Conservation (phyloP, 495 filamentous ascomycete species). For the Lepidopterella palustris region DNA sequence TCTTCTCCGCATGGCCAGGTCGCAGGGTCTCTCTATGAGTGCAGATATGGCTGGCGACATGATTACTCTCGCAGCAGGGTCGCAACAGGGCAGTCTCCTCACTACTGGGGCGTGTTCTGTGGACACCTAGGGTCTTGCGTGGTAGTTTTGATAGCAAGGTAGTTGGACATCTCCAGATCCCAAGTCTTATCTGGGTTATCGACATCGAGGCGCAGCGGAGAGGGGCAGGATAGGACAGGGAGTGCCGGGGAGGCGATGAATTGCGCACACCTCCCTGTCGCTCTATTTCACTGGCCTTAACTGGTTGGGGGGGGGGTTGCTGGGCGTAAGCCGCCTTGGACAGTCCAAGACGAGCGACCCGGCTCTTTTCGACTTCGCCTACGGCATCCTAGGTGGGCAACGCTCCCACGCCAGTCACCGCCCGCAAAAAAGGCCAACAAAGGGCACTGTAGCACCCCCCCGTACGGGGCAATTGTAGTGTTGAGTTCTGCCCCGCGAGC, state of each 20-base stretch:
- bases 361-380: no score
- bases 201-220: background rate
- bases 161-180: conserved; percentile 1
- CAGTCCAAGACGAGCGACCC: background rate
- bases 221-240: background rate
- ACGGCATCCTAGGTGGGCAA: no score
- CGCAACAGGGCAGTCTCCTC: no score
- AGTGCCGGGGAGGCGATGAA: background rate
- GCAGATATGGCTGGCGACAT: background rate
- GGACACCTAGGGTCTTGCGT: no score
- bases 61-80: no score
- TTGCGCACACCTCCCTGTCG: background rate
- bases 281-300: background rate
- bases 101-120: no score
- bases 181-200: background rate
- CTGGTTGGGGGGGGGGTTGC: background rate
- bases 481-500: no score
- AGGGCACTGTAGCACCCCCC: no score
- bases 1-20: background rate
- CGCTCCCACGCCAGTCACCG: no score
- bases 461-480: background rate
- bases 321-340: background rate
- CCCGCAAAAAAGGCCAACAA: no score
- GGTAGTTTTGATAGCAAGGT: no score
- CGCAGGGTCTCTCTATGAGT: background rate